Conservation (phyloP, 192 early-diverging fungal genomes). For the Coemansia sp. region DNA sequence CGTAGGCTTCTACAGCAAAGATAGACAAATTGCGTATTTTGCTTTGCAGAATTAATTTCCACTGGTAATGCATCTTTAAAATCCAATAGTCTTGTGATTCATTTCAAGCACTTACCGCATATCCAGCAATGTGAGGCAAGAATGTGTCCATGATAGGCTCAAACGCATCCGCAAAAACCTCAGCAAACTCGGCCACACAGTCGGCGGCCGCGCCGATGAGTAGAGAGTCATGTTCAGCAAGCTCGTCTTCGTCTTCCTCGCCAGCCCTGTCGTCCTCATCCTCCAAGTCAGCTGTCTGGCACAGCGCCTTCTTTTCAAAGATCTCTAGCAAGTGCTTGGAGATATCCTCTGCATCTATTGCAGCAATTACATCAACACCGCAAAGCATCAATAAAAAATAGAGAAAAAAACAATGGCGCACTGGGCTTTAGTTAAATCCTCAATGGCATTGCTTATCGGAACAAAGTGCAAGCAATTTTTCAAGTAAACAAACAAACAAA, state of each 20-base stretch:
- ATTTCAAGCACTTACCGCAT: constrained; percentile 58
- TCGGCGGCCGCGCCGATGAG: constrained; percentile 80
- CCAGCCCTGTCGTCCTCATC: constrained; percentile 68
- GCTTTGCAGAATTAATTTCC: neutral
- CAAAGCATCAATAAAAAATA: neutral
- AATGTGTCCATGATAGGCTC: constrained; percentile 74
- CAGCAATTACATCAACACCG: neutral
- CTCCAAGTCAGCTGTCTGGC: constrained; percentile 60
- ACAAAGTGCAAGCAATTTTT: no score
- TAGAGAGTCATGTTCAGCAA: constrained; percentile 81
- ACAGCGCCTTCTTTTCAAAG: constrained; percentile 73
- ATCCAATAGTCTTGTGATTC: neutral
- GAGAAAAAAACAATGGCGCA: constrained; percentile 1
- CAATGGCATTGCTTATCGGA: neutral
- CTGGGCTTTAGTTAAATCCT: neutral
- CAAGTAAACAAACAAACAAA: neutral
- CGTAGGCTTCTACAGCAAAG: constrained; percentile 57
- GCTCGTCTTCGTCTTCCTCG: constrained; percentile 75
- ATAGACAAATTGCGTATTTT: constrained; percentile 14
- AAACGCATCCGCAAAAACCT: constrained; percentile 73
- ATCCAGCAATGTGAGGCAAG: constrained; percentile 77
- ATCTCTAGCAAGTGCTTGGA: constrained; percentile 53
- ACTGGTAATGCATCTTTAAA: neutral
- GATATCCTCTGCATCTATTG: constrained; percentile 46
- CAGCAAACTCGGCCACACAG: constrained; percentile 74